Evolutionary conservation across 148 eudicot species (phyloP), one percentile per base, ranked within the genome.

Genomic region (Chenopodium formosanum): DNA sequence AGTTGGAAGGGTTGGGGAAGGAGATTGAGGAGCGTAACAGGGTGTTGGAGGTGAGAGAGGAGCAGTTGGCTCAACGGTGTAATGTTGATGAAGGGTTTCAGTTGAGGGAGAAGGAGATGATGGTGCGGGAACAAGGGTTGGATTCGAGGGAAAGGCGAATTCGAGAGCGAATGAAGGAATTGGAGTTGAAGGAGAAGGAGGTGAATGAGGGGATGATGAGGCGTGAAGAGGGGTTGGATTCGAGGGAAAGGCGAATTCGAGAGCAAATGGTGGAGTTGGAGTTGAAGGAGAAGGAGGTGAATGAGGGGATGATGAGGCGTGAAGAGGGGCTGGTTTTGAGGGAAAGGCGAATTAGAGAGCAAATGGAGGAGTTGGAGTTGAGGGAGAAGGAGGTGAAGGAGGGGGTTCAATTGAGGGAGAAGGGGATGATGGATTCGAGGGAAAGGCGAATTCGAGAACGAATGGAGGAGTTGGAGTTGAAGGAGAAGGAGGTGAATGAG

Each of bases 11-110:
- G 20, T 22, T 23, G 14, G 56, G 0, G 64, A 47, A 47, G 40
- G 34, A 67, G 47, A 68, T 47, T 13, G 70, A 56, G 62, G 73
- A 47, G 46, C 34, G 80, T 13, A 52, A 23, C 23, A 78, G 8
- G 17, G 37, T 4, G 53, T 13, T 67, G 63, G 60, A 48, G 74
- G 5, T 29, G 81, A 52, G 81, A 50, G 81, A 79, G 81, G 48
- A 29, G 66, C 8, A 47, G 10, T 37, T 78, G 70, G 50, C 12
- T 12, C 58, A 78, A 22, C 32, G 11, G 7, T 19, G 71, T 78
- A 19, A 27, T 58, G 27, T 63, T 0, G 66, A 63, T 20, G 66
- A 63, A 63, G 66, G 25, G 27, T 63, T 63, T 6, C 25, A 63
- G 5, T n/a, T 20, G 25, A 63, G 66, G 76, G 76, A 73, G 32